Evolutionary conservation across 1,284 basidiomycete species (phyloP).

Genomic region (Boletus mariae): DNA sequence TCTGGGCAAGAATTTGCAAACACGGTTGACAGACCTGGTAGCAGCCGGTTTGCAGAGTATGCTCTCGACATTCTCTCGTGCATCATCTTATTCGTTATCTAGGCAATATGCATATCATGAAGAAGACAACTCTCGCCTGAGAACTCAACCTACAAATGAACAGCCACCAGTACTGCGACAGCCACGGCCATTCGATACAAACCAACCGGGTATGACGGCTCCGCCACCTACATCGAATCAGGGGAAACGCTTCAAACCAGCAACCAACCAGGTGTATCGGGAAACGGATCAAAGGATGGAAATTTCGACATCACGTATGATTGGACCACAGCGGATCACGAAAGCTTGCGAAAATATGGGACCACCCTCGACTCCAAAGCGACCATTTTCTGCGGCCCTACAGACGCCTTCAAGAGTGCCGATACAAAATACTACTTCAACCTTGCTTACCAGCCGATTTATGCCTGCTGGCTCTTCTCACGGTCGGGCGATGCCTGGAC

Average conservation of each 20-base stretch:
- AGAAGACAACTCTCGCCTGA: constrained; percentile 39
- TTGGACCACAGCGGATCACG: constrained; percentile 12
- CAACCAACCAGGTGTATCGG: constrained; percentile 6
- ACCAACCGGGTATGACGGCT: constrained; percentile 16
- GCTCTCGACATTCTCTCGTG: constrained; percentile 18
- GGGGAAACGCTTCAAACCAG: constrained; percentile 29
- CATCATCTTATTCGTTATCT: constrained; percentile 13
- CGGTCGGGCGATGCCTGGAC: constrained; percentile 11
- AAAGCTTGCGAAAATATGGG: constrained; percentile 19
- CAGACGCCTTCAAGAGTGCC: constrained; percentile 18
- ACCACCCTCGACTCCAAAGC: constrained; percentile 28
- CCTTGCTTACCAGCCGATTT: constrained; percentile 30
- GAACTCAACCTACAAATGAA: constrained; percentile 34
- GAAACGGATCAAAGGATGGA: constrained; percentile 11
- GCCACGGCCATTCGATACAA: constrained; percentile 8
- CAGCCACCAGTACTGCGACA: constrained; percentile 33
- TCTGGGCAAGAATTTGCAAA: constrained; percentile 23
- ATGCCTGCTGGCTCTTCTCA: constrained; percentile 23
- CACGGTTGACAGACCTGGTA: constrained; percentile 38
- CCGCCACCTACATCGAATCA: constrained; percentile 25
- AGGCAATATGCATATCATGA: constrained; percentile 62
- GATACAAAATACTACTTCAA: constrained; percentile 15
- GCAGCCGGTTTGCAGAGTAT: constrained; percentile 48
- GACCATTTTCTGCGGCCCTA: constrained; percentile 28
- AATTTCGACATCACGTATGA: constrained; percentile 5